phyloP scores from a whole-genome alignment of 2,329 filamentous ascomycete genomes.

The Tolypocladium endophyticum region DNA sequence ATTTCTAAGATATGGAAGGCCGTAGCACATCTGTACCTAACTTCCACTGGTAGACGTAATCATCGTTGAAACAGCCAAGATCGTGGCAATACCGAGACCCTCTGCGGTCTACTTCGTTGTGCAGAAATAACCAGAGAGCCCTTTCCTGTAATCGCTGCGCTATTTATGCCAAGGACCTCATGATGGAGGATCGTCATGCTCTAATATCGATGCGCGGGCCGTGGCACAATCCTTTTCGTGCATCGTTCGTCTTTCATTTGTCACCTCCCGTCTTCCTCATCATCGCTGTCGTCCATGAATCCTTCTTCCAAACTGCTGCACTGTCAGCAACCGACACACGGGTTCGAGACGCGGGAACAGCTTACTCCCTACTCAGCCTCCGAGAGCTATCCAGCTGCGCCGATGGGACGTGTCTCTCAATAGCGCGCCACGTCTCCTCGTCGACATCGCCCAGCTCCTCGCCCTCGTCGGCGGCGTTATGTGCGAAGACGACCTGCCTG shows the following conservation, averaged over 20 bases:
- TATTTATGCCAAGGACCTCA: neutral
- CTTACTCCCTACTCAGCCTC: slow-evolving; percentile 65
- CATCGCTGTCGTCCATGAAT: slow-evolving; percentile 33
- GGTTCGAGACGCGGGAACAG: slow-evolving; percentile 4
- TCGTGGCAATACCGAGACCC: neutral
- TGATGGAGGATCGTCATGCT: neutral
- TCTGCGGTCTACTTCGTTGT: neutral
- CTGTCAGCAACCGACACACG: slow-evolving; percentile 7
- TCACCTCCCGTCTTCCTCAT: slow-evolving; percentile 19
- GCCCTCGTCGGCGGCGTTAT: slow-evolving; percentile 34
- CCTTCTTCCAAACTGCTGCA: slow-evolving; percentile 19
- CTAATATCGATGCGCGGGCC: neutral
- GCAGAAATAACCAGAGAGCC: neutral
- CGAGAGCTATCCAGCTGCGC: slow-evolving; percentile 37
- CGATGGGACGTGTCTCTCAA: slow-evolving; percentile 22
- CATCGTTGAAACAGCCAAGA: neutral
- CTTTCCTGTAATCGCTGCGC: neutral
- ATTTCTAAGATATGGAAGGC: too few species aligned
- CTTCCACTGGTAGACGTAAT: neutral
- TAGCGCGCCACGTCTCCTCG: slow-evolving; percentile 31
- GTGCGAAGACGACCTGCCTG: slow-evolving; percentile 26
- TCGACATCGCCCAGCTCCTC: slow-evolving; percentile 57
- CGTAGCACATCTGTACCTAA: neutral
- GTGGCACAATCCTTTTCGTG: neutral
- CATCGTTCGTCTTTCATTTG: neutral